A percentile compares a stretch with the other conserved stretches of the same genome.
phyloP scores from a whole-genome alignment of 495 filamentous ascomycete genomes.

The Saxophila tyrrhenica region DNA sequence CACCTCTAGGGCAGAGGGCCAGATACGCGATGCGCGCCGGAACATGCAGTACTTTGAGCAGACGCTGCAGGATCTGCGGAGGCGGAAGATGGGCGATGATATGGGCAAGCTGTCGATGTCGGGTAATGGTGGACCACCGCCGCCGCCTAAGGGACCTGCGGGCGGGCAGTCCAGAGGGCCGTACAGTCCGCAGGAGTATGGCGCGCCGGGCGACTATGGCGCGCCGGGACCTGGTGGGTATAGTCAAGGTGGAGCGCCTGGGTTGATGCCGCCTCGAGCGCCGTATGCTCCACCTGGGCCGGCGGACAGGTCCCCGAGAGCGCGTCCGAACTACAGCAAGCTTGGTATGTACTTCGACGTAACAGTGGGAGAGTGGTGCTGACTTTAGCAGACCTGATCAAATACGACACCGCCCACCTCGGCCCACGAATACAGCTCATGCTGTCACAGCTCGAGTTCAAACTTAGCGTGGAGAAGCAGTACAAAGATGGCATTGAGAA shows the following conservation, averaged over 20 bases:
- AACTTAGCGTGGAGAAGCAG: slow-evolving; percentile 96
- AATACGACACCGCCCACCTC: slow-evolving; percentile 92
- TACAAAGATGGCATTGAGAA: slow-evolving; percentile 99
- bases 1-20: slow-evolving; percentile 73
- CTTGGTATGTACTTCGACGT: slow-evolving; percentile 53
- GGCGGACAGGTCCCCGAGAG: slow-evolving; percentile 54
- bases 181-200: slow-evolving; percentile 28
- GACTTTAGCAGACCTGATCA: slow-evolving; percentile 70
- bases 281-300: slow-evolving; percentile 71
- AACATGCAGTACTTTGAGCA: slow-evolving; percentile 93
- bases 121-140: slow-evolving; percentile 34
- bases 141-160: slow-evolving; percentile 34
- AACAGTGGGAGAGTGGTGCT: background rate
- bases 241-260: slow-evolving; percentile 42
- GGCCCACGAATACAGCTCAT: slow-evolving; percentile 98
- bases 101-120: slow-evolving; percentile 50
- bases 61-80: slow-evolving; percentile 75
- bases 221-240: slow-evolving; percentile 43
- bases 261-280: slow-evolving; percentile 72
- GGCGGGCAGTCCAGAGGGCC: slow-evolving; percentile 23
- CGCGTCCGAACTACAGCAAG: slow-evolving; percentile 84
- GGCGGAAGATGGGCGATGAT: slow-evolving; percentile 57
- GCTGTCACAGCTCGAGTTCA: slow-evolving; percentile 97
- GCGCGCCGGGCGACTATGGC: slow-evolving; percentile 42
- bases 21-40: slow-evolving; percentile 84